A percentile compares a stretch with the other conserved stretches of the same genome.
Evolutionary conservation across 305 asterid genomes (phyloP).

Genomic region (Lippia alba): DNA sequence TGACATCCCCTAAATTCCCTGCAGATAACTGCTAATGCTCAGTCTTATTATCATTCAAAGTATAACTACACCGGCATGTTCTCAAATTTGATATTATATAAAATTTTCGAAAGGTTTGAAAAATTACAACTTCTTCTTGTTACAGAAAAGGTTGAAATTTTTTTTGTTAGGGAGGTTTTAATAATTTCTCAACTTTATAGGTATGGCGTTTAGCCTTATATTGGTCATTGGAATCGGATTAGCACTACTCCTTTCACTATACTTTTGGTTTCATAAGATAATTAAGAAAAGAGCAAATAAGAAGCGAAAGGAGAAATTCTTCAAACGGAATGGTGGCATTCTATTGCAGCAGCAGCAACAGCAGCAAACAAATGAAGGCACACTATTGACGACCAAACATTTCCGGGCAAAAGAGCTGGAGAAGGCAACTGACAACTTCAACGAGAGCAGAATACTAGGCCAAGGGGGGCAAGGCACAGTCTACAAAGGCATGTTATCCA

Average conservation of each 20-base stretch:
- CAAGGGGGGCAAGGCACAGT: conserved; percentile 47
- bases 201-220: no score
- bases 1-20: no score
- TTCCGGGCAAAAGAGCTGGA: conserved; percentile 35
- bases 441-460: conserved; percentile 38
- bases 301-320: conserved; percentile 13
- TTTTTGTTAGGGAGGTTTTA: no score
- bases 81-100: no score
- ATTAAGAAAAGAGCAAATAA: conserved; percentile 9
- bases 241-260: background rate
- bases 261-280: conserved; percentile 25
- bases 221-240: conserved; percentile 4
- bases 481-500: conserved; percentile 41
- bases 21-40: background rate
- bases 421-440: conserved; percentile 37
- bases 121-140: no score
- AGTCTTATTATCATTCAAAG: background rate
- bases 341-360: conserved; percentile 22
- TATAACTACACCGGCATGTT: no score
- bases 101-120: no score
- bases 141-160: no score
- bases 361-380: conserved; percentile 26
- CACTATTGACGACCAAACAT: conserved; percentile 24
- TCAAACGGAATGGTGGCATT: conserved; percentile 43
- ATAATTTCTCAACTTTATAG: no score